Evolutionary conservation across 306 rosid genomes (phyloP).

Genomic region (Acacia melanoxylon): DNA sequence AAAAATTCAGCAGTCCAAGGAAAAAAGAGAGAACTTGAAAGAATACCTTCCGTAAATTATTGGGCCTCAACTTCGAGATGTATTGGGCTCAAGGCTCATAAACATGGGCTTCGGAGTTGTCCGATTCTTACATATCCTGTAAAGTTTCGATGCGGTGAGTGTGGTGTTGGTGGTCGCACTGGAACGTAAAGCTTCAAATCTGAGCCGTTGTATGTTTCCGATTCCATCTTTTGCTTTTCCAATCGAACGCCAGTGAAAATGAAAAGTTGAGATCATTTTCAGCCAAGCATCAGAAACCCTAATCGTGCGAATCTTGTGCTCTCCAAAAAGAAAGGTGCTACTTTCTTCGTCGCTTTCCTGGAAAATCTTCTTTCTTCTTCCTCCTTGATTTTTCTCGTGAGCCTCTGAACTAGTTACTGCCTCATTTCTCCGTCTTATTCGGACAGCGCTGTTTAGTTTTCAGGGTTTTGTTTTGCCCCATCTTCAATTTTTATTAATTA

Average conservation of each 20-base stretch:
- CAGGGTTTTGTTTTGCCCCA: constrained; percentile 10
- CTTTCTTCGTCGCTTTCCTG: constrained; percentile 33
- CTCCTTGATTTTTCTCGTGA: constrained; percentile 5
- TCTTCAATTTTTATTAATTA: not conserved
- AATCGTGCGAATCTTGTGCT: not conserved
- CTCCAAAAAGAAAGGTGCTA: constrained; percentile 18
- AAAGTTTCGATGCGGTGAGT: not conserved
- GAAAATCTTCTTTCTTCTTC: constrained; percentile 21
- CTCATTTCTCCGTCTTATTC: not conserved
- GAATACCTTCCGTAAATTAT: not conserved
- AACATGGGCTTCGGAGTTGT: not conserved
- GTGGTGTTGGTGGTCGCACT: not conserved
- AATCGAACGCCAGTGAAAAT: not conserved
- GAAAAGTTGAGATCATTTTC: not conserved
- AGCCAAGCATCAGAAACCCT: constrained; percentile 10
- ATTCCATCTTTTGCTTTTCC: not conserved
- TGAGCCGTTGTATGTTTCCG: constrained; percentile 18
- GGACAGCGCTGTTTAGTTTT: not conserved
- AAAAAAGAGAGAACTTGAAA: not conserved
- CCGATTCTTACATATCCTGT: not conserved
- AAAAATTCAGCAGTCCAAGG: too few species aligned
- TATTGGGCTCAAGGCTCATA: not conserved
- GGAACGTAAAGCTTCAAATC: constrained; percentile 14
- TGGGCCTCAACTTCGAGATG: not conserved
- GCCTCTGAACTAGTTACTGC: not conserved